Evolutionary conservation across 352 stramenopile species (phyloP).

Genomic region (Pythium myriotylum): DNA sequence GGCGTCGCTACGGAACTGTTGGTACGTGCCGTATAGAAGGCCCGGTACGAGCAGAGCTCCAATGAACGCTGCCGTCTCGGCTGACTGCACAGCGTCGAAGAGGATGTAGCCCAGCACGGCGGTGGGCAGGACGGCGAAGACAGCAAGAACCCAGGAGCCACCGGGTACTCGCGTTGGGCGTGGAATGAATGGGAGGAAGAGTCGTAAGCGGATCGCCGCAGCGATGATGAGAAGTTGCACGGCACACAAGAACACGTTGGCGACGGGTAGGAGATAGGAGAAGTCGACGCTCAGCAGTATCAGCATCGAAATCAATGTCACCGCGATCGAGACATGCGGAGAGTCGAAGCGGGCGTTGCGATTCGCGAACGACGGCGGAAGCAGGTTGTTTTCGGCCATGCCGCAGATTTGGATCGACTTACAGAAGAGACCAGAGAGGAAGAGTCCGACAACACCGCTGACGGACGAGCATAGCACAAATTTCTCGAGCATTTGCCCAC

Average conservation of each 20-base stretch:
- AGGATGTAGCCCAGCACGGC: conserved; percentile 55
- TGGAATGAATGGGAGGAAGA: conserved; percentile 66
- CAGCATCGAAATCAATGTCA: conserved; percentile 43
- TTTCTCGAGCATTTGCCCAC: conserved; percentile 69
- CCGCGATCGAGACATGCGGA: conserved; percentile 38
- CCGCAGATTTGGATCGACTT: conserved; percentile 66
- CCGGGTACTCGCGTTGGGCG: conserved; percentile 62
- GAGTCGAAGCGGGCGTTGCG: conserved; percentile 4
- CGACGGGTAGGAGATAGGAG: conserved; percentile 76
- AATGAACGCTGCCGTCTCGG: conserved; percentile 37
- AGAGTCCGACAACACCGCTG: conserved; percentile 84
- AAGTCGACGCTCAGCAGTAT: conserved; percentile 60
- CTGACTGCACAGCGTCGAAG: conserved; percentile 41
- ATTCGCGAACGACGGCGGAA: conserved; percentile 66
- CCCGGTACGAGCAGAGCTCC: conserved; percentile 41
- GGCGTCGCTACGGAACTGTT: conserved; percentile 16
- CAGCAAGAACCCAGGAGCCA: conserved; percentile 34
- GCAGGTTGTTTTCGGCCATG: conserved; percentile 79
- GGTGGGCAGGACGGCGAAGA: conserved; percentile 37
- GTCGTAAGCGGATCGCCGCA: conserved; percentile 87
- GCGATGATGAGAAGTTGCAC: conserved; percentile 90
- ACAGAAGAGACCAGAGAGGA: conserved; percentile 87
- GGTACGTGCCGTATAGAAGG: conserved; percentile 19
- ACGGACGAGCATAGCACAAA: conserved; percentile 80
- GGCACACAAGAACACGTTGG: conserved; percentile 90